Evolutionary conservation across 441 rosid species (phyloP).

Genomic region (Aquilaria agallochum): DNA sequence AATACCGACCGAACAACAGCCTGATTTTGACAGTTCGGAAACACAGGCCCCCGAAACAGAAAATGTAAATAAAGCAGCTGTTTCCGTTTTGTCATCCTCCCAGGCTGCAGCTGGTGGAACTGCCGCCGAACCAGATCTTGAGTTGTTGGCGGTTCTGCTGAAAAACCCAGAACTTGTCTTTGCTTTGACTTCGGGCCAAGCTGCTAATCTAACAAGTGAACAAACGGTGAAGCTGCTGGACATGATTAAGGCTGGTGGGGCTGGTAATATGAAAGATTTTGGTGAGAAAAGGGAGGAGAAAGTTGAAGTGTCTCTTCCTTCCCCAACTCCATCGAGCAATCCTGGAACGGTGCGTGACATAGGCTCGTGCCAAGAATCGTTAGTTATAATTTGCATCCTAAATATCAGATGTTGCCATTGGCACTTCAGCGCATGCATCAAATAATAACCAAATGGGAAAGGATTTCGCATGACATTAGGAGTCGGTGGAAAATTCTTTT

Average conservation of each 20-base stretch:
- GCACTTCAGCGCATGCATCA: background rate
- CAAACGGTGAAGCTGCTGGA: conserved; percentile 91
- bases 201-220: conserved; percentile 53
- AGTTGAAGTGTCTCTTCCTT: conserved; percentile 95
- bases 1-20: conserved; percentile 84
- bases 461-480: no score
- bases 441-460: no score
- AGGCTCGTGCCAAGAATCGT: conserved; percentile 26
- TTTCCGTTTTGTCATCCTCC: conserved; percentile 35
- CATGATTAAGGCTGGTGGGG: conserved; percentile 77
- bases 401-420: conserved; percentile 5
- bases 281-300: conserved; percentile 52
- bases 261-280: conserved; percentile 29
- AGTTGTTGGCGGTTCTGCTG: conserved; percentile 88
- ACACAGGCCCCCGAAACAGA: conserved; percentile 41
- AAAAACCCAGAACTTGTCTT: conserved; percentile 90
- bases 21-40: conserved; percentile 57
- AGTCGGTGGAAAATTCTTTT: no score
- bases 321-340: conserved; percentile 90
- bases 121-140: conserved; percentile 76
- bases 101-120: conserved; percentile 22
- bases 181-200: conserved; percentile 85
- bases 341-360: conserved; percentile 94
- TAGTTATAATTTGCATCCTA: conserved; percentile 15
- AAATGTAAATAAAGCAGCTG: conserved; percentile 25